Conservation (phyloP, 768 basidiomycete species). For the Cystofilobasidium ferigula region DNA sequence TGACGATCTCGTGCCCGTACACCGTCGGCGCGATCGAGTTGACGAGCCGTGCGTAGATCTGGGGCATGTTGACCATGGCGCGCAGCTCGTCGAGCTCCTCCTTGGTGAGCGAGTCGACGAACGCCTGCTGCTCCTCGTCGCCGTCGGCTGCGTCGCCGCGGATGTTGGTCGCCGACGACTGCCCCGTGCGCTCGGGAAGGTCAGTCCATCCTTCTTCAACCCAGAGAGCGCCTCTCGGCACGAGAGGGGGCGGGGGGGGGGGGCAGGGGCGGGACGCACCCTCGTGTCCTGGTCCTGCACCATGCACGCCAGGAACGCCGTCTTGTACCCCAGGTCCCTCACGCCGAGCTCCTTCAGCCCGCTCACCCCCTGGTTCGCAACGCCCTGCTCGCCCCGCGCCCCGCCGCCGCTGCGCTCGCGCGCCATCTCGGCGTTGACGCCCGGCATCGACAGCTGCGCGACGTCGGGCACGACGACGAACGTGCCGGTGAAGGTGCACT, state of each 20-base stretch:
- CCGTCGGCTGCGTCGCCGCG: constrained; percentile 76
- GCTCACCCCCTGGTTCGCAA: constrained; percentile 59
- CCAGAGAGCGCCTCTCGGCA: no score
- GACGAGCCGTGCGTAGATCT: constrained; percentile 88
- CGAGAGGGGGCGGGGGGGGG: no score
- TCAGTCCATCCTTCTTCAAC: no score
- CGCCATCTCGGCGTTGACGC: constrained; percentile 85
- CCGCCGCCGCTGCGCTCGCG: constrained; percentile 61
- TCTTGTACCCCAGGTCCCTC: constrained; percentile 92
- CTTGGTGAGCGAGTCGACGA: constrained; percentile 77
- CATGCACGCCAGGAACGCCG: constrained; percentile 96
- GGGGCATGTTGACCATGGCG: constrained; percentile 83
- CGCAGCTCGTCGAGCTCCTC: constrained; percentile 92
- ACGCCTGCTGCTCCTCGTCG: constrained; percentile 56
- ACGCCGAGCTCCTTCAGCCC: constrained; percentile 91
- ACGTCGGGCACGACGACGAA: constrained; percentile 99
- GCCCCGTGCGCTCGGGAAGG: no score
- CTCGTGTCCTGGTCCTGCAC: constrained; percentile 80
- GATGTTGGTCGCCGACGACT: constrained; percentile 57
- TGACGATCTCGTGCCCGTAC: constrained; percentile 97
- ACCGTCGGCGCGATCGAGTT: constrained; percentile 95
- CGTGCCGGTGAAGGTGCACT: constrained; percentile 92
- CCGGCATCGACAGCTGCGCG: constrained; percentile 84
- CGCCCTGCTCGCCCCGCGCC: constrained; percentile 50
- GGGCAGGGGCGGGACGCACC: constrained; percentile 45